These are phyloP conservation scores for Colletotrichum sp. DNA, from an alignment of 2,329 filamentous ascomycete species.

Conservation along the genomic window DNA sequence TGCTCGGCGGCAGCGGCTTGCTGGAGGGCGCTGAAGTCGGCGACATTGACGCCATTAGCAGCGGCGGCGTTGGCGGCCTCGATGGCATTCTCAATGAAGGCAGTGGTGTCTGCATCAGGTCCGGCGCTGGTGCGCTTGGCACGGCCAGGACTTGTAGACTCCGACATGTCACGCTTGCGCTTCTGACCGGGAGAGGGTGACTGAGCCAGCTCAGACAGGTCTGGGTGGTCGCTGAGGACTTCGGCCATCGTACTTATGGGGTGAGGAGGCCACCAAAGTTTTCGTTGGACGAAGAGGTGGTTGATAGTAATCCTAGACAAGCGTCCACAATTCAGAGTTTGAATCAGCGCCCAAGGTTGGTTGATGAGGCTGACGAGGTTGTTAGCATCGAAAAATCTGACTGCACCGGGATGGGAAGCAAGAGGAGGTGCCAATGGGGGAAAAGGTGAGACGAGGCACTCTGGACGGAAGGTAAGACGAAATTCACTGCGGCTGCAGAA, in stretches of 20 bases:
- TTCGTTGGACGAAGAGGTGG: not conserved
- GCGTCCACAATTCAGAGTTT: not conserved
- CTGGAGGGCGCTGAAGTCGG: constrained; percentile 62
- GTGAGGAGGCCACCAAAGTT: not conserved
- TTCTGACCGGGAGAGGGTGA: constrained; percentile 54
- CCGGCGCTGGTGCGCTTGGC: constrained; percentile 57
- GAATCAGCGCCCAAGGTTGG: not conserved
- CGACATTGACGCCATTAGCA: constrained; percentile 49
- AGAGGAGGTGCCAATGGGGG: not conserved
- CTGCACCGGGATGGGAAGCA: not conserved
- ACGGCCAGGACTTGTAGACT: constrained; percentile 54
- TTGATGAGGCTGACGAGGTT: not conserved
- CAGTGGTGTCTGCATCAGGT: constrained; percentile 47
- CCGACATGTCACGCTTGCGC: constrained; percentile 56
- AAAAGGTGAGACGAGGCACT: not conserved
- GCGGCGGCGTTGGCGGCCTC: constrained; percentile 45
- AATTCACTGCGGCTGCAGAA: not conserved
- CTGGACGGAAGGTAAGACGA: not conserved
- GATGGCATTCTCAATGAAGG: constrained; percentile 61
- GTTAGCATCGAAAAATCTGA: not conserved
- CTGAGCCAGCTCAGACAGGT: constrained; percentile 42
- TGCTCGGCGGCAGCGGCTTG: constrained; percentile 56
- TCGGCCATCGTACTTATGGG: constrained; percentile 48
- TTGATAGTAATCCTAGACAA: not conserved
- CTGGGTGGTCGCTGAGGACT: constrained; percentile 51